Base-by-base conservation (phyloP, 2,329 filamentous ascomycete species). In the Pseudopyrenochaeta lycopersici region DNA sequence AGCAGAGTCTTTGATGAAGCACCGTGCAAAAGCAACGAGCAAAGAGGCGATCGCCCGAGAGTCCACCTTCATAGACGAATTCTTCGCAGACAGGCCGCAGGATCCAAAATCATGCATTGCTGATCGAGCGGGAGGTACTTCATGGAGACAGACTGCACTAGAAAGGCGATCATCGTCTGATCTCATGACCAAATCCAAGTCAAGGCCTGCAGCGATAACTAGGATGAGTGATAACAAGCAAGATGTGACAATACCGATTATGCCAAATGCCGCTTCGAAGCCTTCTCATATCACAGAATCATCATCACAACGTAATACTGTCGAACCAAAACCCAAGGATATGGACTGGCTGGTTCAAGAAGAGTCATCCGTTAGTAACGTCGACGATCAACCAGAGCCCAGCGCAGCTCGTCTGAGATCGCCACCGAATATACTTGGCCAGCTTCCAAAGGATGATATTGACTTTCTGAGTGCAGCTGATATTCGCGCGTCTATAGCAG, bases 401-500 rank as follows among this genome's bases (percentile, higher is more conserved):
- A 15, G 47, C 18, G 14, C 23, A 18, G 20, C 12, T 35, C 20
- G 15, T 36, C 12, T 47, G 18, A 54, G 50, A 35, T 66, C 68
- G 41, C 63, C 66, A 41, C 64, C 64, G 4, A 57, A 70, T 0
- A 68, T 68, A 10, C 63, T 79, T 5, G 60, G 63, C 5, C 71
- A 69, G 6, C 56, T 76, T 10, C 73, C 75, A 1, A 56, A 73
- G 38, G 66, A 77, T 36, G 76, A 80, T 47, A 62, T 80, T 15
- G 78, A 81, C 42, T 64, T 73, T 6, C 62, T 81, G 23, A 79
- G 71, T 42, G 76, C 78, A 4, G 70, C 68, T 11, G 69, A 76
- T 18, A 72, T 80, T n/a, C 74, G 78, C 21, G 77, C 78, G 27
- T 70, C 72, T 14, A 79, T 80, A 71, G 74, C 75, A n/a, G 47